Evolutionary conservation across 1,284 basidiomycete genomes (phyloP).

Genomic region (Heterobasidion annosum): DNA sequence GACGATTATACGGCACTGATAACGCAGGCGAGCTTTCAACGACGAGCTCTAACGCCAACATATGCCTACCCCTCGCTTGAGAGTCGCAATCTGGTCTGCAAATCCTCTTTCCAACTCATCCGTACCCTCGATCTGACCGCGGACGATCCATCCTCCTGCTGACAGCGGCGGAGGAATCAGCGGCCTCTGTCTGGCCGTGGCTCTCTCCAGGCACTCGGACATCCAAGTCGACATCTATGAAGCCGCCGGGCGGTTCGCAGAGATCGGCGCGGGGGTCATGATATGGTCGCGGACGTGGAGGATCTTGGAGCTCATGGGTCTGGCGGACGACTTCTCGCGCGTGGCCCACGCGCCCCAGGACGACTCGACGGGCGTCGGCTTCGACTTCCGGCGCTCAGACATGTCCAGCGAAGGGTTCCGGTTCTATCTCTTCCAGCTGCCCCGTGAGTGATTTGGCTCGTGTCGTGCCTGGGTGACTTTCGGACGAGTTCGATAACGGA

Average conservation of each 20-base stretch:
- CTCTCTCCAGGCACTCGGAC: constrained; percentile 22
- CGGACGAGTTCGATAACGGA: background rate
- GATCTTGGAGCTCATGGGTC: constrained; percentile 27
- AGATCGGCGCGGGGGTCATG: constrained; percentile 36
- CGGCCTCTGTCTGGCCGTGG: constrained; percentile 31
- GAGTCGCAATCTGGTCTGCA: constrained; percentile 2
- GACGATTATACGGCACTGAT: too few relatives aligned
- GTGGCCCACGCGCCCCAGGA: constrained; percentile 29
- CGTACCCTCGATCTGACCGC: background rate
- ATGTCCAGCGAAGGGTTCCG: constrained; percentile 21
- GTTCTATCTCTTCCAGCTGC: constrained; percentile 24
- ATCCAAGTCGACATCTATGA: constrained; percentile 33
- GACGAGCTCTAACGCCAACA: background rate
- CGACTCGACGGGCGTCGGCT: constrained; percentile 22
- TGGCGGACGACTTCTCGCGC: constrained; percentile 24
- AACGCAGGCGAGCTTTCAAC: background rate
- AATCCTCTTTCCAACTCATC: background rate
- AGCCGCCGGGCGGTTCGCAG: constrained; percentile 30
- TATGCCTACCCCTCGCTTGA: background rate
- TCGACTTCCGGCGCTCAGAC: constrained; percentile 29
- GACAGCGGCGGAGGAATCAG: constrained; percentile 33
- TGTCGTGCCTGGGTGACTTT: background rate
- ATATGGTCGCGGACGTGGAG: constrained; percentile 29
- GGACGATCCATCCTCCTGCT: background rate
- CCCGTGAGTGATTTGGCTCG: constrained; percentile 17